phyloP scores from a whole-genome alignment of 2,329 filamentous ascomycete species.

The Apiospora koreana region DNA sequence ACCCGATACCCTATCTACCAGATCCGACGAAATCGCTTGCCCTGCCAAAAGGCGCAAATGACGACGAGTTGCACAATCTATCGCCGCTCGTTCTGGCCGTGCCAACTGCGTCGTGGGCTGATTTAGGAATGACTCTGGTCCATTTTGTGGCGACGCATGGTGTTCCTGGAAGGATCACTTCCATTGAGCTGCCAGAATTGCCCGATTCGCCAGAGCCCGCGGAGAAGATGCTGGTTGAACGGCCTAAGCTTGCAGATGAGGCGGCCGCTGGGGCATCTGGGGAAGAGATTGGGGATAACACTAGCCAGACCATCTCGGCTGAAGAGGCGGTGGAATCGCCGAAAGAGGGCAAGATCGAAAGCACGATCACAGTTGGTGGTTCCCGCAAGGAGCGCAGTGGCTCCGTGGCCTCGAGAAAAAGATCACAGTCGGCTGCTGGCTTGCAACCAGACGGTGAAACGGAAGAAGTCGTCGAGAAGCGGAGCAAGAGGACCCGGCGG shows the following conservation, averaged over 20 bases:
- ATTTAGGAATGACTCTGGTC: constrained; percentile 43
- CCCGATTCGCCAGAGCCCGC: constrained; percentile 32
- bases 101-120: constrained; percentile 41
- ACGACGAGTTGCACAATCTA: neutral
- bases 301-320: constrained; percentile 2
- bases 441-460: constrained; percentile 52
- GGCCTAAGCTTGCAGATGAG: constrained; percentile 19
- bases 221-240: constrained; percentile 24
- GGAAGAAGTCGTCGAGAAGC: constrained; percentile 60
- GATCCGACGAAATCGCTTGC: constrained; percentile 43
- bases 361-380: neutral
- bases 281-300: constrained; percentile 11
- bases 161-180: constrained; percentile 34
- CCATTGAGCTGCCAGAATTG: constrained; percentile 38
- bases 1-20: constrained; percentile 64
- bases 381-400: constrained; percentile 33
- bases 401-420: constrained; percentile 53
- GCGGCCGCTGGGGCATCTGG: constrained; percentile 16
- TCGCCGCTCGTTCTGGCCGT: constrained; percentile 32
- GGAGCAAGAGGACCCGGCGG: constrained; percentile 66
- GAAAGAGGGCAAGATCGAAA: neutral
- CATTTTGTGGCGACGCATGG: constrained; percentile 36
- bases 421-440: constrained; percentile 64
- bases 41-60: constrained; percentile 21
- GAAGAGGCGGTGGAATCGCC: constrained; percentile 41